Evolutionary conservation across 2,329 filamentous ascomycete genomes (phyloP).

Genomic region (Orbilia brochopaga): DNA sequence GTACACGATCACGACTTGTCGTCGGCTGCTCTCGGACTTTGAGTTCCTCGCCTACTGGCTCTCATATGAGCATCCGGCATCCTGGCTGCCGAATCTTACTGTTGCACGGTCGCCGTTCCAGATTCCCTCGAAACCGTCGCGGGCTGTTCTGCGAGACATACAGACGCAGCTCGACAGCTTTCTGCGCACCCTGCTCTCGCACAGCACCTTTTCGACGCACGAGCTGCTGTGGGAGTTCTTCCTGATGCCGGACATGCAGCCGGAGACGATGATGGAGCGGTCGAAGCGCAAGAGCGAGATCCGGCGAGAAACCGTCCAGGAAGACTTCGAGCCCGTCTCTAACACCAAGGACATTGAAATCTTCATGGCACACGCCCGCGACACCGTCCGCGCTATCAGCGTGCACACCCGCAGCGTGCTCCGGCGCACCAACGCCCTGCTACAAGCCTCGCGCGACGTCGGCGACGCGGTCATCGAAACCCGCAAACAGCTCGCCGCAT

Average conservation of each 20-base stretch:
- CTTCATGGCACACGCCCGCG: conserved; percentile 87
- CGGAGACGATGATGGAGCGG: conserved; percentile 85
- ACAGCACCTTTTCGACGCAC: conserved; percentile 92
- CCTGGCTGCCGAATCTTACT: conserved; percentile 83
- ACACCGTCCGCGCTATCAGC: conserved; percentile 84
- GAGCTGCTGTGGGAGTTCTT: conserved; percentile 99
- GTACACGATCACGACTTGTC: conserved; percentile 92
- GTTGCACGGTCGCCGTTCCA: conserved; percentile 87
- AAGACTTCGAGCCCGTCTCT: conserved; percentile 84
- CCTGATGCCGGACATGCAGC: conserved; percentile 89
- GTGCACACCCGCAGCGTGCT: conserved; percentile 82
- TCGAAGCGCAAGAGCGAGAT: conserved; percentile 85
- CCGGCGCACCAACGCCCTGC: conserved; percentile 66
- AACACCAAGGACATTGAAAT: conserved; percentile 88
- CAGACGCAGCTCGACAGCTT: conserved; percentile 88
- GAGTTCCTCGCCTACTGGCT: conserved; percentile 86
- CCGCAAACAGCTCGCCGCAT: conserved; percentile 52
- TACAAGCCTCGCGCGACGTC: conserved; percentile 63
- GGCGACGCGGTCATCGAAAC: conserved; percentile 55
- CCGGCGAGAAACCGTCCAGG: conserved; percentile 79
- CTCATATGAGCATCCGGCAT: conserved; percentile 87
- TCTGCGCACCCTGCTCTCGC: conserved; percentile 80
- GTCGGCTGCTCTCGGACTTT: conserved; percentile 85
- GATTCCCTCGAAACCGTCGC: conserved; percentile 87
- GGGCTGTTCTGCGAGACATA: conserved; percentile 82